phyloP scores from a whole-genome alignment of 352 stramenopile genomes.

The Phytophthora citrophthora region DNA sequence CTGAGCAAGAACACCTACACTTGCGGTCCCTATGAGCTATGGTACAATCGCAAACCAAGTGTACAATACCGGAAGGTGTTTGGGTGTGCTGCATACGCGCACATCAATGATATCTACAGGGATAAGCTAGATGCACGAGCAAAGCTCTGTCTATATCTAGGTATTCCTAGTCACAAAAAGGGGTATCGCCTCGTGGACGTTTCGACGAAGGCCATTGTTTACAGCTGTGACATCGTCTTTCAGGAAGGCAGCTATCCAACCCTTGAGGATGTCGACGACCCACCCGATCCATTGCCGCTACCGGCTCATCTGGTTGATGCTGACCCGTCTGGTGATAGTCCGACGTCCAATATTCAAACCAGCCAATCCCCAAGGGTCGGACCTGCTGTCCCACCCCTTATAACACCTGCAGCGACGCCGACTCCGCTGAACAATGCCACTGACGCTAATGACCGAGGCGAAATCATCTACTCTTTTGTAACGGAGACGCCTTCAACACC shows the following conservation, averaged over 20 bases:
- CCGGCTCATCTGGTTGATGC: neutral
- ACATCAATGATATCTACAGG: neutral
- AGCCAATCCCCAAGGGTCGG: too few relatives aligned
- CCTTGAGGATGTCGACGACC: neutral
- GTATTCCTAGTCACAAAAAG: neutral
- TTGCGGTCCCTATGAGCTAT: neutral
- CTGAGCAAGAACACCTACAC: neutral
- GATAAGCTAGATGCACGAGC: conserved; percentile 4
- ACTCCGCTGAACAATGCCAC: too few relatives aligned
- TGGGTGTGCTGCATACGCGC: neutral
- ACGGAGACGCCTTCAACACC: too few relatives aligned
- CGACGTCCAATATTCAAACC: too few relatives aligned
- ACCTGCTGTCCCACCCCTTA: too few relatives aligned
- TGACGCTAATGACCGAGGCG: too few relatives aligned
- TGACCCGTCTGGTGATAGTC: too few relatives aligned
- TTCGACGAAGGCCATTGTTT: conserved; percentile 2
- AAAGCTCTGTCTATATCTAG: conserved; percentile 10
- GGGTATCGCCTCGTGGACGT: neutral
- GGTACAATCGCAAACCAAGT: neutral
- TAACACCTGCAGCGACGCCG: too few relatives aligned
- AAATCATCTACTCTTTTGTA: too few relatives aligned
- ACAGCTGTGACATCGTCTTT: conserved; percentile 6
- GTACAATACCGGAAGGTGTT: conserved; percentile 2
- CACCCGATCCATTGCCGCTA: neutral
- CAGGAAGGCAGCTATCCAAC: neutral